Percentiles rank a stretch among this genome's conserved stretches.
These are phyloP conservation scores for Solanum etuberosum DNA, from an alignment of 257 asterid species.

Conservation along the genomic window DNA sequence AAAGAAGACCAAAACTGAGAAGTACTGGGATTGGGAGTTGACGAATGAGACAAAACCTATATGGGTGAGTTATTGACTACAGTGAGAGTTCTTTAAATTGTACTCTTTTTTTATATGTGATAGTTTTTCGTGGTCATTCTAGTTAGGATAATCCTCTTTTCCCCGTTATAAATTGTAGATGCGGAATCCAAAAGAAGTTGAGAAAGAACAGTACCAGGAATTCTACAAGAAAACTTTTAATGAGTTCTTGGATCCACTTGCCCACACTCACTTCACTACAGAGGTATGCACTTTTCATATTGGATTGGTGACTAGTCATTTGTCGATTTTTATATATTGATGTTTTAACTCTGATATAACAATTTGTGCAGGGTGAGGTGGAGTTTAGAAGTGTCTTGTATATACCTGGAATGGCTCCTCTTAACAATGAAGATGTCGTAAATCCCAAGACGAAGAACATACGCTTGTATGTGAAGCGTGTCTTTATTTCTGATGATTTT, in stretches of 20 bases:
- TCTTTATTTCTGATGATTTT: slow-evolving; percentile 94
- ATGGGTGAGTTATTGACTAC: slow-evolving; percentile 49
- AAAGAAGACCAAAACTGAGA: slow-evolving; percentile 82
- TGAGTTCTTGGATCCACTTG: slow-evolving; percentile 88
- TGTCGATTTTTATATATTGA: background rate
- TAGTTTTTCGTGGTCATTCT: background rate
- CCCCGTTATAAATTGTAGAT: slow-evolving; percentile 33
- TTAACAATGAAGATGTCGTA: slow-evolving; percentile 86
- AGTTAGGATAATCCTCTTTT: background rate
- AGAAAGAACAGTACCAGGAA: slow-evolving; percentile 79
- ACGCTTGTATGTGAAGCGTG: slow-evolving; percentile 87
- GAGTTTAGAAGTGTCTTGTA: slow-evolving; percentile 93
- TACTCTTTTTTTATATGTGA: background rate
- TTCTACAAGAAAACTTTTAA: slow-evolving; percentile 89
- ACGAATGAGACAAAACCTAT: slow-evolving; percentile 93
- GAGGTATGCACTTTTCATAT: slow-evolving; percentile 42
- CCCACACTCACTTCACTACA: slow-evolving; percentile 84
- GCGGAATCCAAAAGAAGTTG: slow-evolving; percentile 94
- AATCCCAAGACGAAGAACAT: slow-evolving; percentile 94
- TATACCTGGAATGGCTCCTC: slow-evolving; percentile 98
- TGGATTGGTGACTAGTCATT: background rate
- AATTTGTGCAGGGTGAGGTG: slow-evolving; percentile 81
- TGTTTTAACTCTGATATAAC: slow-evolving; percentile 1
- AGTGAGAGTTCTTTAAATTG: background rate
- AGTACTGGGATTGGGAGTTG: slow-evolving; percentile 97